These are phyloP conservation scores for Agapanthus africanus DNA, from an alignment of 106 monocot species.

Conservation along the genomic window DNA sequence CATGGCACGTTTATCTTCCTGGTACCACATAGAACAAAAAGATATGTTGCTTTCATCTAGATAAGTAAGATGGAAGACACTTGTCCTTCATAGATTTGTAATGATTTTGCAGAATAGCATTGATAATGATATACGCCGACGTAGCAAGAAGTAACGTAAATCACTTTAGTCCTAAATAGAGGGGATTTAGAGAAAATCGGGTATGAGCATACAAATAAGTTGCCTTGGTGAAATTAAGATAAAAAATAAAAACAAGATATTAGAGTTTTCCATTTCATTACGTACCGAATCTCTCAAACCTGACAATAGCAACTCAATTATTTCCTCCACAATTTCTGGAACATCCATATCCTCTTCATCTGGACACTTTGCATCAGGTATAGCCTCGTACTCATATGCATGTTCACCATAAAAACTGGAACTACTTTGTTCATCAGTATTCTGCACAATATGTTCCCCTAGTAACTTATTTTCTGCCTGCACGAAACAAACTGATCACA, in stretches of 20 bases:
- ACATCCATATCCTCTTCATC: constrained; percentile 74
- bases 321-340: constrained; percentile 91
- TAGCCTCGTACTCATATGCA: constrained; percentile 5
- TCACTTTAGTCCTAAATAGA: neutral
- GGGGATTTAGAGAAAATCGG: neutral
- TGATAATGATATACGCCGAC: neutral
- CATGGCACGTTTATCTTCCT: too few relatives aligned
- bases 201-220: neutral
- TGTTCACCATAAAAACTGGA: constrained; percentile 12
- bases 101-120: too few relatives aligned
- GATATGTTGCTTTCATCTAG: neutral
- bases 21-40: neutral
- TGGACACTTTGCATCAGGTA: constrained; percentile 10
- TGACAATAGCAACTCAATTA: constrained; percentile 76
- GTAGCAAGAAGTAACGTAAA: neutral
- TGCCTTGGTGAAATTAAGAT: neutral
- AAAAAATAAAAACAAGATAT: neutral
- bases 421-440: constrained; percentile 12
- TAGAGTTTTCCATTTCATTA: neutral
- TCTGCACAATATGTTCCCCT: constrained; percentile 28
- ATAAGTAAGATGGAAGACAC: neutral
- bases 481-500: constrained; percentile 5
- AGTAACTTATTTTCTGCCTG: constrained; percentile 56
- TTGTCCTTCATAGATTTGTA: neutral
- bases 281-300: constrained; percentile 89